phyloP scores from a whole-genome alignment of 1,139 yeast genomes.

The Saccharomyces hybrid region DNA sequence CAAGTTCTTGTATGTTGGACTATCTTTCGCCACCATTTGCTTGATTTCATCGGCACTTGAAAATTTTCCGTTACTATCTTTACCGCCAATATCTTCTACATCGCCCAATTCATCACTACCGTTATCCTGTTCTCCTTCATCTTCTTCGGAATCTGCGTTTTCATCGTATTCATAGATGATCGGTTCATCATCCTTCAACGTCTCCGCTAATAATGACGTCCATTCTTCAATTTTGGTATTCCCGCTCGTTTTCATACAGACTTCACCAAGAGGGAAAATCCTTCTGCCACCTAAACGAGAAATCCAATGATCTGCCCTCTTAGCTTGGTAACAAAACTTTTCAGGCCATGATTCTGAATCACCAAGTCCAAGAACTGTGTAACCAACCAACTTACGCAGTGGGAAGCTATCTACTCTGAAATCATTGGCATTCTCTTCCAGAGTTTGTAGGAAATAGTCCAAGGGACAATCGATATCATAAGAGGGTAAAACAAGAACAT shows the following conservation, averaged over 20 bases:
- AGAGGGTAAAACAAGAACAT: constrained; percentile 75
- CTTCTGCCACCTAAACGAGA: constrained; percentile 82
- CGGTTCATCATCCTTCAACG: constrained; percentile 62
- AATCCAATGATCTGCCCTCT: constrained; percentile 63
- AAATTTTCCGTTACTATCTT: constrained; percentile 10
- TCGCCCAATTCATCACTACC: constrained; percentile 31
- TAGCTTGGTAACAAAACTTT: constrained; percentile 83
- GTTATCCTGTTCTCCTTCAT: constrained; percentile 33
- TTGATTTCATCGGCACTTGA: constrained; percentile 39
- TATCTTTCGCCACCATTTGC: constrained; percentile 83
- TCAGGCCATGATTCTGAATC: constrained; percentile 83
- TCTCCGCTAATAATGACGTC: constrained; percentile 51
- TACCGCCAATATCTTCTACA: constrained; percentile 80
- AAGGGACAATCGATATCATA: constrained; percentile 90
- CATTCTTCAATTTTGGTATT: constrained; percentile 58
- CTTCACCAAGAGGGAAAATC: constrained; percentile 75
- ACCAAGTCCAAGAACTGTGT: constrained; percentile 80
- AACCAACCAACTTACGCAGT: constrained; percentile 59
- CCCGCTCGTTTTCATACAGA: constrained; percentile 71
- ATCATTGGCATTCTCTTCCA: constrained; percentile 75
- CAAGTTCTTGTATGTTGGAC: constrained; percentile 81
- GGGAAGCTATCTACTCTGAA: constrained; percentile 83
- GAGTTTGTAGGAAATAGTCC: constrained; percentile 76
- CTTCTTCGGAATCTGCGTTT: constrained; percentile 43
- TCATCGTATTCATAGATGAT: constrained; percentile 46